phyloP scores from a whole-genome alignment of 805 yeast species.

The Saccharomycopsis fodiens region DNA sequence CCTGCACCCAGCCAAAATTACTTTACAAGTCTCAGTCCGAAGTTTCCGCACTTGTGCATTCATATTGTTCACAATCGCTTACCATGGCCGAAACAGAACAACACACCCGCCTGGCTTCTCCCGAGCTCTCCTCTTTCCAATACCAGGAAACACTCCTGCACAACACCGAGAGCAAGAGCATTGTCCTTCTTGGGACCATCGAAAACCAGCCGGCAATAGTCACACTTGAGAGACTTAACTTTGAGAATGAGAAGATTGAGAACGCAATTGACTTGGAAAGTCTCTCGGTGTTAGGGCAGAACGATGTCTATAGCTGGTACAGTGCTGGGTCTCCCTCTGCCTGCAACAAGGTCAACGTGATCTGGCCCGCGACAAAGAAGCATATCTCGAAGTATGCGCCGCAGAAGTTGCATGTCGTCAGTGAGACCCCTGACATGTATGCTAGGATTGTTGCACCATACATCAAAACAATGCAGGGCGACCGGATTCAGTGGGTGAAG shows the following conservation, averaged over 20 bases:
- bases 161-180: constrained; percentile 59
- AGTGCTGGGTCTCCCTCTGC: constrained; percentile 41
- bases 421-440: constrained; percentile 80
- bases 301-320: constrained; percentile 82
- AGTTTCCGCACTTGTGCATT: too few species aligned
- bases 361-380: constrained; percentile 83
- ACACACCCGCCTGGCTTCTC: too few species aligned
- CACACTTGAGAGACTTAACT: constrained; percentile 66
- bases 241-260: constrained; percentile 24
- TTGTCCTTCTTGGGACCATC: constrained; percentile 65
- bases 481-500: constrained; percentile 80
- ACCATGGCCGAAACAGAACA: too few species aligned
- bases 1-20: too few species aligned
- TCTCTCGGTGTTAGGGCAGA: constrained; percentile 39
- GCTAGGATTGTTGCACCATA: constrained; percentile 57
- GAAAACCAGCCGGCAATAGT: constrained; percentile 56
- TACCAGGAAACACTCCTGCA: constrained; percentile 41
- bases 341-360: constrained; percentile 62
- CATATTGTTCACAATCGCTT: too few species aligned
- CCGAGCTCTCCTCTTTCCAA: too few species aligned
- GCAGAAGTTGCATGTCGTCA: constrained; percentile 52
- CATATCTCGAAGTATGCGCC: constrained; percentile 73
- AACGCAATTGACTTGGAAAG: constrained; percentile 1
- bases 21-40: too few species aligned
- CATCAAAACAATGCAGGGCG: constrained; percentile 68